Evolutionary conservation across 2,329 filamentous ascomycete genomes (phyloP).

Genomic region (Talaromyces funiculosus): DNA sequence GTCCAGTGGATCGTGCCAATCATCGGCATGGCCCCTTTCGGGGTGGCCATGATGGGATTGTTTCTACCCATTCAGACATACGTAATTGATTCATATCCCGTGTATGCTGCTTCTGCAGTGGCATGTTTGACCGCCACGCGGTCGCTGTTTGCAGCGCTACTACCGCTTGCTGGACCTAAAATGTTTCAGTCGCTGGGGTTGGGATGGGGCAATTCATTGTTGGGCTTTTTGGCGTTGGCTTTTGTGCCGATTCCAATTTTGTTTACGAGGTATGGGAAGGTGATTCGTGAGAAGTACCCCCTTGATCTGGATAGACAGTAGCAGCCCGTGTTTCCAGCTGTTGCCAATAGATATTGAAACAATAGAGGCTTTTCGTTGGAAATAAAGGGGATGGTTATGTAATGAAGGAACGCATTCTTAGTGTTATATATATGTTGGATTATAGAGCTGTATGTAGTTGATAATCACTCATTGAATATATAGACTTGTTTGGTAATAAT

Average conservation of each 20-base stretch:
- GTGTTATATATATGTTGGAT: too few relatives aligned
- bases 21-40: conserved; percentile 49
- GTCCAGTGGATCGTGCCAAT: conserved; percentile 54
- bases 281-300: conserved; percentile 12
- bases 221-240: conserved; percentile 50
- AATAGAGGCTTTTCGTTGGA: too few relatives aligned
- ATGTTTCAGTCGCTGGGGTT: conserved; percentile 40
- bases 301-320: neutral
- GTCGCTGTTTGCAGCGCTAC: conserved; percentile 49
- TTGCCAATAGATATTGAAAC: neutral
- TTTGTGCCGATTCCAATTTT: conserved; percentile 35
- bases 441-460: too few relatives aligned
- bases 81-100: conserved; percentile 49
- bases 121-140: conserved; percentile 49
- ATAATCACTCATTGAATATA: too few relatives aligned
- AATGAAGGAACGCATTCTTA: too few relatives aligned
- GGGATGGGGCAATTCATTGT: conserved; percentile 46
- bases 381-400: too few relatives aligned
- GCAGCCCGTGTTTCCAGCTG: neutral
- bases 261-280: conserved; percentile 26
- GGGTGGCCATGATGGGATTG: conserved; percentile 43
- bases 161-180: conserved; percentile 53
- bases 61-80: conserved; percentile 53
- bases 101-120: conserved; percentile 40
- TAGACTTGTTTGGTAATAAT: too few relatives aligned